phyloP scores from a whole-genome alignment of 495 filamentous ascomycete genomes.

The Hamigera avellanea region DNA sequence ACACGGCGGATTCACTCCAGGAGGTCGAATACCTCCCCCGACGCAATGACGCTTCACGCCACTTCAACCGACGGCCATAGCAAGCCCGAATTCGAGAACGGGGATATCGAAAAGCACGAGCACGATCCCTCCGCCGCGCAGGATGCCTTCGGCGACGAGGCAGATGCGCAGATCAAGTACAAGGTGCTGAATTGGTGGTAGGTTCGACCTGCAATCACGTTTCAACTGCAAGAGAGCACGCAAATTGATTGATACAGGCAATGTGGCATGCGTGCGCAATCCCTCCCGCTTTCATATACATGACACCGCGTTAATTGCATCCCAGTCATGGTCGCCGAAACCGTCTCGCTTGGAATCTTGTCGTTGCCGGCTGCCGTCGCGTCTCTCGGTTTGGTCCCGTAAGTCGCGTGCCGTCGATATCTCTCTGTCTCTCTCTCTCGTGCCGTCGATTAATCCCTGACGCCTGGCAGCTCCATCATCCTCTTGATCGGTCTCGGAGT shows the following conservation, averaged over 20 bases:
- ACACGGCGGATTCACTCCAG: no score
- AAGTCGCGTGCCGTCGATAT: no score
- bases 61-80: no score
- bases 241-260: conserved; percentile 7
- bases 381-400: conserved; percentile 40
- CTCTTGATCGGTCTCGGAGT: conserved; percentile 50
- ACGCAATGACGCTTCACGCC: no score
- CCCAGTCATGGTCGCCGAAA: conserved; percentile 46
- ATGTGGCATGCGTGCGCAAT: conserved; percentile 9
- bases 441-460: no score
- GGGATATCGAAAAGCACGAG: neutral
- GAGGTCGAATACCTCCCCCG: no score
- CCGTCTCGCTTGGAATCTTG: conserved; percentile 49
- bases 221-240: neutral
- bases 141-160: conserved; percentile 14
- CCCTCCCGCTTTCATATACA: neutral
- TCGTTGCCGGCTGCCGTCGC: conserved; percentile 45
- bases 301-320: neutral
- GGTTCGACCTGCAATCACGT: neutral
- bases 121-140: neutral
- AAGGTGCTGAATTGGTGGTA: conserved; percentile 16
- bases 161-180: conserved; percentile 10
- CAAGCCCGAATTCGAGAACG: neutral
- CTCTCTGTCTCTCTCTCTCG: conserved; percentile 41
- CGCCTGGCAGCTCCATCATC: conserved; percentile 41